Base-by-base conservation (phyloP, 2,329 filamentous ascomycete genomes). In the Colletotrichum costaricense region DNA sequence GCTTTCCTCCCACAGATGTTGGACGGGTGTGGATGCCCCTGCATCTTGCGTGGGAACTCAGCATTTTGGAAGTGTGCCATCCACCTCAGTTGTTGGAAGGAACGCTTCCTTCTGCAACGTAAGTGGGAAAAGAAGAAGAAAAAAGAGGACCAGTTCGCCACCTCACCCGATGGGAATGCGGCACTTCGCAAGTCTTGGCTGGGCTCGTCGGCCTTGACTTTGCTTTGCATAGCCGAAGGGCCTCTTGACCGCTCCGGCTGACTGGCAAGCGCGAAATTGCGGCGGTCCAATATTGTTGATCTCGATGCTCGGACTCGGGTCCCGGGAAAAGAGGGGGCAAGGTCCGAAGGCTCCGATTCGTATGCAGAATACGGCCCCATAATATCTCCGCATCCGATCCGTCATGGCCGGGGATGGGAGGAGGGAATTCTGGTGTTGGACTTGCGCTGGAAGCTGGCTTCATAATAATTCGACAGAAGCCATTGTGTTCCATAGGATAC, bases 11-110 rank as follows among this genome's bases (percentile, higher is more conserved):
- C 33, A 35, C 12, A 35, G 33, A 35, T 35, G 14, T 42, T 3
- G 16, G 16, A 19, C 38, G 38, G 54, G 64, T 22, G 42, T 60
- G 63, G 38, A 24, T 70, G 69, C 67, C 66, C 66, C 67, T 72
- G 69, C 58, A 19, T 69, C 54, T 22, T 52, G 65, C 42, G 59
- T 28, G 42, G 46, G 28, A 16, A 28, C 14, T 24, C 38, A 46
- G 30, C 42, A 59, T 16, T 33, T 4, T 59, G 24, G 38, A 42
- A 42, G 65, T 42, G 65, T 69, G 58, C 42, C 66, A 59, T 30
- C 69, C 59, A 54, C 59, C 54, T 28, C 42, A 4, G 3, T 33
- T 60, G 56, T 60, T 49, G 28, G 28, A 49, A 26, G 30, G 38
- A 22, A 26, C 46, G 9, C 6, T 16, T 46, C 28, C n/a, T 66